phyloP scores from a whole-genome alignment of 2,329 filamentous ascomycete species.

The Cytospora schulzeri region DNA sequence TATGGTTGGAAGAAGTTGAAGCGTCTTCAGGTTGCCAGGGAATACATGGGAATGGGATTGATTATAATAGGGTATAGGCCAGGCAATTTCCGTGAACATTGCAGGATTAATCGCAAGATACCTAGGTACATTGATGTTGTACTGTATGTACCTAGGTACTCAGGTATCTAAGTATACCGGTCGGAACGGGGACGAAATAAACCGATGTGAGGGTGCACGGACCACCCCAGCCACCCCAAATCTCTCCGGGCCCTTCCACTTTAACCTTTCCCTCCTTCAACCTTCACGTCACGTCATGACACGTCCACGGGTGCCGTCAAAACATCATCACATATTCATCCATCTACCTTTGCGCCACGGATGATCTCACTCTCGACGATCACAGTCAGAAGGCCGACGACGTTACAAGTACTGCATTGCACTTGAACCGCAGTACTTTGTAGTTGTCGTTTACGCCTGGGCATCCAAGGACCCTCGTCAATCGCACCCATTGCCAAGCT shows the following conservation, averaged over 20 bases:
- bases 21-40: too few relatives aligned
- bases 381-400: not conserved
- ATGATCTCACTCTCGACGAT: not conserved
- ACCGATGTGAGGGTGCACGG: not conserved
- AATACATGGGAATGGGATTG: too few relatives aligned
- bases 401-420: not conserved
- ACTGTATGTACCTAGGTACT: too few relatives aligned
- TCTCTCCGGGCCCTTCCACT: not conserved
- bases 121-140: too few relatives aligned
- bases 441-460: not conserved
- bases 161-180: too few relatives aligned
- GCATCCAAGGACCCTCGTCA: not conserved
- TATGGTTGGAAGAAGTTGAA: too few relatives aligned
- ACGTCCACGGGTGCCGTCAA: not conserved
- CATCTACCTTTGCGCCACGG: not conserved
- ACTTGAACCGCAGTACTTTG: not conserved
- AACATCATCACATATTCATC: not conserved
- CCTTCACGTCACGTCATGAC: not conserved
- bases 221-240: conserved; percentile 4
- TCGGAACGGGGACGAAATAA: not conserved
- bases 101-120: too few relatives aligned
- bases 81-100: too few relatives aligned
- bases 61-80: too few relatives aligned
- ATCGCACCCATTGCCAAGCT: not conserved
- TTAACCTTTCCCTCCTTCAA: not conserved